Base-by-base conservation (phyloP, 2,329 filamentous ascomycete genomes). In the Nemania sp. region DNA sequence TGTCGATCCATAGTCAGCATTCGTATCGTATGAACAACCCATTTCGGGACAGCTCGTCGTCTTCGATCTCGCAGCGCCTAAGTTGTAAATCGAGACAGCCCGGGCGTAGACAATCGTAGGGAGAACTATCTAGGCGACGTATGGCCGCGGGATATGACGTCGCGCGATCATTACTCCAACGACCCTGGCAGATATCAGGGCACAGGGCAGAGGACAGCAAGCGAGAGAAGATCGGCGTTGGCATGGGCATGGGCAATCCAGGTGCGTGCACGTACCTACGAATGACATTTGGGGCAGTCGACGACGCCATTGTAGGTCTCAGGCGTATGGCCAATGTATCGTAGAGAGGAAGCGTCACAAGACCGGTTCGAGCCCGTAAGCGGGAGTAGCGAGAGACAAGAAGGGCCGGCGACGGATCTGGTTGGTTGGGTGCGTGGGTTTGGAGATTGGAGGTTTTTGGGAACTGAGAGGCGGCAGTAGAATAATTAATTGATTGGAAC, bases 281-380 rank as follows among this genome's bases (percentile, higher is more conserved):
- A 77, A 83, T 83, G 67, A 83, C 81, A 79, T 83, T 83, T 66
- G 79, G 79, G 62, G 76, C 70, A 70, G 72, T 74, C 63, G 76
- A 72, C 70, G 72, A 78, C 70, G 77, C 76, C 77, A 79, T 79
- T 71, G 73, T 71, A 71, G 57, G 58, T 70, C 60, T 64, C 69
- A 58, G 55, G 67, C 64, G 61, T 29, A 57, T 43, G 61, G 67
- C 62, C 67, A 70, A 68, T 53, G 29, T 58, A 60, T 66, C 35
- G 62, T 56, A 38, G 66, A 41, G 64, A 58, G 55, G 62, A 35
- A 62, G 64, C 64, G 70, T 70, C 64, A 70, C 65, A 70, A 64
- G 57, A 68, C 62, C 62, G 52, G 47, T 47, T 61, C 51, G 68
- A 63, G 32, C 32, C 52, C 47, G 66, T 51, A 64, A 45, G 64